These are phyloP conservation scores for Lachnellula cervina DNA, from an alignment of 2,329 filamentous ascomycete genomes.

Conservation along the genomic window DNA sequence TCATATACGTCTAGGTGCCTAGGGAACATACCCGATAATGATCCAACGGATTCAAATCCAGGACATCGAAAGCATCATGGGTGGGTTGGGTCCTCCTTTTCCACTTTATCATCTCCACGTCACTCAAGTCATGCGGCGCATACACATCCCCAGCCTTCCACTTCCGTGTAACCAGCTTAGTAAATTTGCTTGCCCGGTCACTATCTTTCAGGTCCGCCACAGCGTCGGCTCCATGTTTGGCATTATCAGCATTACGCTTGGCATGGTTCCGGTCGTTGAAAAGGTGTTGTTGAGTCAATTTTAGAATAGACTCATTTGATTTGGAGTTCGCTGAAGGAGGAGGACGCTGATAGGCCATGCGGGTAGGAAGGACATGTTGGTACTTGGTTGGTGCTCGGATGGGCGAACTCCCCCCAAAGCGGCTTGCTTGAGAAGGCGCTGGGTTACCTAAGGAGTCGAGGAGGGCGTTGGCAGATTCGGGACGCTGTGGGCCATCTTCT, in stretches of 20 bases:
- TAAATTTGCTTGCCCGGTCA: constrained; percentile 45
- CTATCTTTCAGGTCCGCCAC: neutral
- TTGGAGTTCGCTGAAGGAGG: neutral
- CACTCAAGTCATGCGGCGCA: constrained; percentile 78
- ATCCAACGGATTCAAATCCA: constrained; percentile 74
- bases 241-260: neutral
- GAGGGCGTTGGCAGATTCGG: constrained; percentile 5
- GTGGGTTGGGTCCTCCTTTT: constrained; percentile 49
- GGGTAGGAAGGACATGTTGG: neutral
- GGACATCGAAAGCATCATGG: constrained; percentile 70
- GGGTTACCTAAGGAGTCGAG: constrained; percentile 5
- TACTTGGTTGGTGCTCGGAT: neutral
- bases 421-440: neutral
- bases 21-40: constrained; percentile 71
- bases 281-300: neutral
- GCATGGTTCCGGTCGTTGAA: too few relatives aligned
- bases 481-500: constrained; percentile 4
- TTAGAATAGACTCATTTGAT: neutral
- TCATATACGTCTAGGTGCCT: neutral
- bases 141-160: constrained; percentile 84
- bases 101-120: constrained; percentile 78
- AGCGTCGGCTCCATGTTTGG: neutral
- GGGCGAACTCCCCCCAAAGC: neutral
- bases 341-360: neutral
- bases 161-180: constrained; percentile 60